phyloP scores from a whole-genome alignment of 2,329 filamentous ascomycete species.

The Beauveria australis region DNA sequence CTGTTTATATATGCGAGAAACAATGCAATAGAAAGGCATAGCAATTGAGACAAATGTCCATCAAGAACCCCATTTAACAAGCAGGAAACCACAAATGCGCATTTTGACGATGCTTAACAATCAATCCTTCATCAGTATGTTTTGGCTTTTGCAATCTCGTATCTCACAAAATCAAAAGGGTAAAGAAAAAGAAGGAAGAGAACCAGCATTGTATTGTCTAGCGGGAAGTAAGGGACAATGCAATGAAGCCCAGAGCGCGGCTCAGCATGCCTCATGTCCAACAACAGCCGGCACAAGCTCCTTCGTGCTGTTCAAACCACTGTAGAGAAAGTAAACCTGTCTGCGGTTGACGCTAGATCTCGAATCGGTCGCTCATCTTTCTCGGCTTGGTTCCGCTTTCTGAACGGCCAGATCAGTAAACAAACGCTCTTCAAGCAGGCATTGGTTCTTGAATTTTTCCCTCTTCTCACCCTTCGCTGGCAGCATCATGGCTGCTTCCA shows the following conservation, averaged over 20 bases:
- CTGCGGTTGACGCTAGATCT: background rate
- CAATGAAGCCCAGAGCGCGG: background rate
- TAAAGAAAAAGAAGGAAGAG: background rate
- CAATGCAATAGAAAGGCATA: background rate
- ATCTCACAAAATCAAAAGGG: background rate
- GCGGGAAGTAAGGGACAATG: background rate
- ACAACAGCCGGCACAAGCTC: background rate
- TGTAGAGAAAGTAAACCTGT: background rate
- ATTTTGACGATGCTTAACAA: background rate
- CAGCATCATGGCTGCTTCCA: conserved; percentile 3
- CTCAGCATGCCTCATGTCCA: background rate
- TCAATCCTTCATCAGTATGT: background rate
- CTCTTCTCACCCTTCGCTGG: background rate
- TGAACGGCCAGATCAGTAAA: background rate
- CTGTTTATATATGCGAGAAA: background rate
- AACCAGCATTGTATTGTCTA: conserved; percentile 4
- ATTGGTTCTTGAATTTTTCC: background rate
- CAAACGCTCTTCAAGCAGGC: background rate
- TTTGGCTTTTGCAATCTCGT: background rate
- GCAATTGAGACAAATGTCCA: no score
- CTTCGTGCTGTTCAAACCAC: background rate
- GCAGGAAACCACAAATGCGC: background rate
- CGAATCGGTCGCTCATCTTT: background rate
- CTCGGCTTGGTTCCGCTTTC: background rate
- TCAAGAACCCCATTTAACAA: background rate